Evolutionary conservation across 345 rosid species (phyloP).

Genomic region (Salix arbutifolia): DNA sequence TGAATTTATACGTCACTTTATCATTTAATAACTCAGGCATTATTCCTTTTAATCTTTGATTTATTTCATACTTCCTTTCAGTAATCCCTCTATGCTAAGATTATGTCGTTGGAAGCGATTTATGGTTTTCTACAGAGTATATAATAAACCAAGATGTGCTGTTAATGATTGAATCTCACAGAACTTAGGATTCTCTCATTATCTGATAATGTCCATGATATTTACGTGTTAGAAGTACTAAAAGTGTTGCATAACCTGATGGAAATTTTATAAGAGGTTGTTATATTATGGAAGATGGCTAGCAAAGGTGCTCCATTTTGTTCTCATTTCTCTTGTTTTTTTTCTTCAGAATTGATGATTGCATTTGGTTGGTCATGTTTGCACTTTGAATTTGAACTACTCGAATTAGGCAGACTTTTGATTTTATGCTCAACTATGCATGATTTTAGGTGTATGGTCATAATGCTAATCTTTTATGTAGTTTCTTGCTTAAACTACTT

Average conservation of each 20-base stretch:
- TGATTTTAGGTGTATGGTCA: neutral
- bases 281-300: neutral
- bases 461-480: neutral
- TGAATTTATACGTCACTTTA: neutral
- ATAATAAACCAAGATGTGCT: neutral
- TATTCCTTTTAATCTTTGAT: neutral
- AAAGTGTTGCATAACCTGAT: neutral
- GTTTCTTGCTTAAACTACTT: conserved; percentile 3
- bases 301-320: neutral
- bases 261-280: neutral
- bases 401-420: neutral
- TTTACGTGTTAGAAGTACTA: neutral
- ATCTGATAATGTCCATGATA: neutral
- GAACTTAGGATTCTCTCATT: neutral
- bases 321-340: neutral
- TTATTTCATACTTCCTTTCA: neutral
- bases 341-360: neutral
- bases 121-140: neutral
- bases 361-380: neutral
- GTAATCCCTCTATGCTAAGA: neutral
- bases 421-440: neutral
- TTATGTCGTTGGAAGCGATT: neutral
- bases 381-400: neutral
- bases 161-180: neutral
- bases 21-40: neutral